Evolutionary conservation across 2,329 filamentous ascomycete species (phyloP).

Genomic region (Trichoderma atroviride): DNA sequence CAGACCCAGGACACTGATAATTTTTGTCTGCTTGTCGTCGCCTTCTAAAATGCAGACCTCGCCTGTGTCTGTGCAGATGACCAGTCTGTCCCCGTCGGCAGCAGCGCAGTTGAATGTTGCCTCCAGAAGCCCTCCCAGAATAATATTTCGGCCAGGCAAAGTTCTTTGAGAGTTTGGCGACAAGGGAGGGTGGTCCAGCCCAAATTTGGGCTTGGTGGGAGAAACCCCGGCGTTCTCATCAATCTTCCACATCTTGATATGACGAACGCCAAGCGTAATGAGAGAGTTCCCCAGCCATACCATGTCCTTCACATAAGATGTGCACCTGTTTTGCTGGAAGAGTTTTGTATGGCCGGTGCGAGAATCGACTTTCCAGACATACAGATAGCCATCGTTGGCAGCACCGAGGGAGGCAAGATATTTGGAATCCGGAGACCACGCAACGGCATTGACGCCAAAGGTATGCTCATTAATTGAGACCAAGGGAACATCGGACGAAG

Average conservation of each 20-base stretch:
- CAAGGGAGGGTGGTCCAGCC: slow-evolving; percentile 44
- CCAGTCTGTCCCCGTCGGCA: slow-evolving; percentile 71
- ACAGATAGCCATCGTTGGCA: slow-evolving; percentile 90
- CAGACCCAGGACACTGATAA: slow-evolving; percentile 66
- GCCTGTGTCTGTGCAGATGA: slow-evolving; percentile 85
- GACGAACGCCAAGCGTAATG: slow-evolving; percentile 84
- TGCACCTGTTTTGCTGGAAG: slow-evolving; percentile 88
- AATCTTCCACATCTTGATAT: slow-evolving; percentile 91
- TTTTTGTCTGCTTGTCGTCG: slow-evolving; percentile 68
- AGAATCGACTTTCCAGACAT: slow-evolving; percentile 85
- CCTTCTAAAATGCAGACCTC: slow-evolving; percentile 90
- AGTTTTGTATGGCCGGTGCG: slow-evolving; percentile 78
- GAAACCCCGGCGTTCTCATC: slow-evolving; percentile 66
- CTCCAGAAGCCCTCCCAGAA: slow-evolving; percentile 81
- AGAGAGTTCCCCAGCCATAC: slow-evolving; percentile 85
- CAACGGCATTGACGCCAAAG: slow-evolving; percentile 83
- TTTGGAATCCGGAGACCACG: slow-evolving; percentile 84
- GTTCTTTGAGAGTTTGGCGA: slow-evolving; percentile 56
- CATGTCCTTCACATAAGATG: slow-evolving; percentile 81
- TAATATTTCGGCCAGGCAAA: slow-evolving; percentile 81
- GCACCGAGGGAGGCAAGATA: slow-evolving; percentile 87
- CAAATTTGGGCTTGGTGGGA: slow-evolving; percentile 64
- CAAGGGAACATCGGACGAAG: slow-evolving; percentile 77
- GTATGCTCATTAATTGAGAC: slow-evolving; percentile 87
- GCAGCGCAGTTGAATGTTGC: slow-evolving; percentile 80